Evolutionary conservation across 2,329 filamentous ascomycete genomes (phyloP).

Genomic region (Sporothrix pseudoabietina): DNA sequence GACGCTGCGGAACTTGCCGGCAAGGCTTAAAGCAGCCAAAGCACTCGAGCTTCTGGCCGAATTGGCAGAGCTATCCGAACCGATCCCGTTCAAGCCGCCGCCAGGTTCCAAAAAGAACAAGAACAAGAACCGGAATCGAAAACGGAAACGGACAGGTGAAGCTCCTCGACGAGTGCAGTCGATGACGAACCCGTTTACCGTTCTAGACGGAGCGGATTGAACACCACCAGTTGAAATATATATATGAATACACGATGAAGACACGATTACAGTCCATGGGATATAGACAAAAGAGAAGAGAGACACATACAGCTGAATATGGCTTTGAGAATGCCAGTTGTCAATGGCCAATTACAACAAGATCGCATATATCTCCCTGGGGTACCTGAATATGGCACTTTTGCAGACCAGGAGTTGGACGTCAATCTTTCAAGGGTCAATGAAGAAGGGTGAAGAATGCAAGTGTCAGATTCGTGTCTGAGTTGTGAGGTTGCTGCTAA

Average conservation of each 20-base stretch:
- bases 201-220: slow-evolving; percentile 19
- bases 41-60: slow-evolving; percentile 28
- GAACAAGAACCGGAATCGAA: slow-evolving; percentile 24
- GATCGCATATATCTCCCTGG: background rate
- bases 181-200: slow-evolving; percentile 31
- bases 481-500: background rate
- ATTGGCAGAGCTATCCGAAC: slow-evolving; percentile 15
- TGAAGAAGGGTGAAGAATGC: background rate
- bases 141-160: slow-evolving; percentile 25
- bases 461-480: background rate
- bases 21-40: slow-evolving; percentile 24
- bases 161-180: background rate
- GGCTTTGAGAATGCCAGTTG: background rate
- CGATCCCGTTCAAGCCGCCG: slow-evolving; percentile 29
- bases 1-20: slow-evolving; percentile 29
- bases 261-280: background rate
- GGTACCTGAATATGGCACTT: background rate
- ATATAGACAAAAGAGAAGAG: background rate
- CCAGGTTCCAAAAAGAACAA: slow-evolving; percentile 12
- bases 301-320: background rate
- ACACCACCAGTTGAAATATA: background rate
- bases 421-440: background rate
- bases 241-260: background rate
- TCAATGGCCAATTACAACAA: background rate
- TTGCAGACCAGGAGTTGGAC: background rate